A percentile compares a stretch with the other conserved stretches of the same genome.
Conservation (phyloP, 139 green algal species). For the Closterium sp. region DNA sequence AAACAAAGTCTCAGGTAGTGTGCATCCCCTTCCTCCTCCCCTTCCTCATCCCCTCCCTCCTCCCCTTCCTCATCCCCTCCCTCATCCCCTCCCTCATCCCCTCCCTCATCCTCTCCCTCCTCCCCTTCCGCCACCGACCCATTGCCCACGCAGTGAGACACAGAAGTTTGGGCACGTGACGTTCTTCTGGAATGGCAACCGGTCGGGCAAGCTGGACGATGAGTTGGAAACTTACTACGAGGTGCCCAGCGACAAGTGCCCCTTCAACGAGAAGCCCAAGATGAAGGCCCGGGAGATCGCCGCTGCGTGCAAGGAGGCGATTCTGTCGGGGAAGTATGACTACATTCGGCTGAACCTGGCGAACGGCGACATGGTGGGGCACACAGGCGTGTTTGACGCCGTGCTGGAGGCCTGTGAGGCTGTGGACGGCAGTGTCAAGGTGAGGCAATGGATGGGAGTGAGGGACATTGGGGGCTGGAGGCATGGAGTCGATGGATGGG, state of each 20-base stretch:
- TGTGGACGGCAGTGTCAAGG: constrained; percentile 76
- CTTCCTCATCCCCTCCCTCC: not conserved
- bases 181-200: constrained; percentile 99
- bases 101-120: constrained; percentile 50
- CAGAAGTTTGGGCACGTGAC: constrained; percentile 94
- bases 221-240: constrained; percentile 91
- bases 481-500: no score
- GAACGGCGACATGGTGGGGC: constrained; percentile 76
- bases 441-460: not conserved
- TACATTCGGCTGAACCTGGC: constrained; percentile 56
- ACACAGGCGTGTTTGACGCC: constrained; percentile 70
- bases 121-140: constrained; percentile 60
- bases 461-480: no score
- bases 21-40: constrained; percentile 75
- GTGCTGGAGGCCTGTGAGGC: constrained; percentile 60
- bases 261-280: constrained; percentile 87
- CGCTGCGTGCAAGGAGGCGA: constrained; percentile 81
- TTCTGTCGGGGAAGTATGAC: constrained; percentile 67
- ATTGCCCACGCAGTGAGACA: constrained; percentile 69
- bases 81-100: constrained; percentile 69
- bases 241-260: constrained; percentile 82
- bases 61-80: not conserved
- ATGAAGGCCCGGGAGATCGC: constrained; percentile 96
- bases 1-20: not conserved
- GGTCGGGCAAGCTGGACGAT: constrained; percentile 88